Base-by-base conservation (phyloP, 495 filamentous ascomycete genomes). In the Penicillium verhagenii region DNA sequence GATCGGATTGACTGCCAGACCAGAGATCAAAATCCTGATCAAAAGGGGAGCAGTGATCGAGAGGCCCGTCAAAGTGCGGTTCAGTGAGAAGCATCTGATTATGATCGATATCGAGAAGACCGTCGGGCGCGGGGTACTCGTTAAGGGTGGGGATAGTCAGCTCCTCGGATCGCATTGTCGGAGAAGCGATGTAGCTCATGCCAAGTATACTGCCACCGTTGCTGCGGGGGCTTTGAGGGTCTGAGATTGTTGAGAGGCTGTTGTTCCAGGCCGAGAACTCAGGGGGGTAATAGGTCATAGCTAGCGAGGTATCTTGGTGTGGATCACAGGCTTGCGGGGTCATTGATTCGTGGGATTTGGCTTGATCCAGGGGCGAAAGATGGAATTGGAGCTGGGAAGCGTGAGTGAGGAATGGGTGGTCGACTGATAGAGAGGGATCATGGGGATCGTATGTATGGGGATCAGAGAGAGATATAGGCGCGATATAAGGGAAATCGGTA, bases 141-240 rank as follows among this genome's bases (percentile, higher is more conserved):
- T 50, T 19, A 39, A 54, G 21, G 21, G 42, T 23, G 19, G 46
- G 25, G 18, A 59, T 23, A 16, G 47, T 16, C 8, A 54, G 9
- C 8, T 72, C 67, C 7, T 70, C 64, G n/a, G 60, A 55, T 14
- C 25, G 60, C 47, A 49, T 60, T 14, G 54, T 20, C 5, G 61
- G 55, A 1, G 68, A 66, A 23, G 59, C 56, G 28, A 65, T 61
- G 49, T 58, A 64, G 5, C 42, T 64, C 29, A 63, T 54, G 11
- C 53, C 53, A 4, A 51, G 42, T 9, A 57, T 20, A 29, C 60
- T 65, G 21, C 57, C 37, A 25, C 46, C 56, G 24, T 50, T 64
- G 37, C 61, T 63, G 7, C 35, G 56, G 0, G 62, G 58, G 42
- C 63, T 71, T 45, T 65, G 66, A 1, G 58, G 47, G 16, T 58